Conservation (phyloP, 768 basidiomycete genomes). For the Pulveroboletus sp. region DNA sequence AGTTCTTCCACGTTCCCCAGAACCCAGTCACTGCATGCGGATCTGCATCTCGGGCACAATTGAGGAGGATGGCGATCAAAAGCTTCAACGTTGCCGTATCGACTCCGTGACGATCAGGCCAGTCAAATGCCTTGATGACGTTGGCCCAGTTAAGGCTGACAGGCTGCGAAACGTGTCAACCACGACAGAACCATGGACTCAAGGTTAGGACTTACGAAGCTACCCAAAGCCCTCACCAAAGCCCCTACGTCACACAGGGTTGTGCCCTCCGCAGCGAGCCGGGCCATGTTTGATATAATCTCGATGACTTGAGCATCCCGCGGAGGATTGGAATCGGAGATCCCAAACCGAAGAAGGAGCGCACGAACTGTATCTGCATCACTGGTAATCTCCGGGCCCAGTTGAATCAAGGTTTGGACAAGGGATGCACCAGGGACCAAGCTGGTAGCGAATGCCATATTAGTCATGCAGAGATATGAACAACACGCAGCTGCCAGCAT, state of each 20-base stretch:
- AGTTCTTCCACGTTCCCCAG: constrained; percentile 84
- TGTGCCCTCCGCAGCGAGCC: constrained; percentile 70
- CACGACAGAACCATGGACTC: not conserved
- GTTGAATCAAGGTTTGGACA: constrained; percentile 71
- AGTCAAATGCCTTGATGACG: constrained; percentile 85
- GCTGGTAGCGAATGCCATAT: constrained; percentile 37
- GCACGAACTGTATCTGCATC: constrained; percentile 71
- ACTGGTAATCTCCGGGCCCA: constrained; percentile 76
- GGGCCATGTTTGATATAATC: constrained; percentile 63
- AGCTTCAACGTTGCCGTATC: constrained; percentile 89
- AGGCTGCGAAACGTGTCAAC: constrained; percentile 43
- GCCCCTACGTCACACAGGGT: constrained; percentile 72
- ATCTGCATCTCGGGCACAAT: constrained; percentile 73
- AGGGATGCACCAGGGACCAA: constrained; percentile 65
- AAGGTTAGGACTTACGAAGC: constrained; percentile 55
- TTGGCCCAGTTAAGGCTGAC: constrained; percentile 73
- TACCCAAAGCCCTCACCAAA: constrained; percentile 67
- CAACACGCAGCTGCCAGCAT: constrained; percentile 19
- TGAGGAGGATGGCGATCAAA: constrained; percentile 82
- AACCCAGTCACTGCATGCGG: constrained; percentile 82
- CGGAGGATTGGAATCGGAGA: constrained; percentile 70
- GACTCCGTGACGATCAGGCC: constrained; percentile 76
- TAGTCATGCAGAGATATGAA: constrained; percentile 12
- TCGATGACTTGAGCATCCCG: constrained; percentile 70
- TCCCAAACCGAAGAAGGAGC: constrained; percentile 70